Evolutionary conservation across 1,284 basidiomycete genomes (phyloP).

Genomic region (Moesziomyces parantarcticus): DNA sequence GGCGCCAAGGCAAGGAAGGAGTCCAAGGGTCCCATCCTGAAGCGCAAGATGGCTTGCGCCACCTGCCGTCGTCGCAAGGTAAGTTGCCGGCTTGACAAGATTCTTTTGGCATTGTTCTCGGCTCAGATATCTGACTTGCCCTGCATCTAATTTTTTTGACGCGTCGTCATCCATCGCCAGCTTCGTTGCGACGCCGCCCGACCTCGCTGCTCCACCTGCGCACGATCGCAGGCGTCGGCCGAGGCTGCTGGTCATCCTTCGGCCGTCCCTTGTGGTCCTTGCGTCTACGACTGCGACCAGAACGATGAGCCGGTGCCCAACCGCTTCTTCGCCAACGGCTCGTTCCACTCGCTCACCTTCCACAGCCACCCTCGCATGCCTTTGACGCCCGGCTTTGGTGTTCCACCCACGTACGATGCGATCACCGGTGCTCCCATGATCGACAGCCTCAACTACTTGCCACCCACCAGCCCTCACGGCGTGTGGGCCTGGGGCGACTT

Average conservation of each 20-base stretch:
- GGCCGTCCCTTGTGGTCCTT: slow-evolving; percentile 44
- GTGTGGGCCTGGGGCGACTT: slow-evolving; percentile 49
- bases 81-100: slow-evolving; percentile 3
- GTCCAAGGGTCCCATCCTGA: slow-evolving; percentile 51
- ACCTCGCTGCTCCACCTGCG: slow-evolving; percentile 51
- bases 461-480: slow-evolving; percentile 46
- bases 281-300: slow-evolving; percentile 47
- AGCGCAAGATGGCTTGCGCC: slow-evolving; percentile 53
- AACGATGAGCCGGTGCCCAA: slow-evolving; percentile 40
- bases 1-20: slow-evolving; percentile 44
- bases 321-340: slow-evolving; percentile 49
- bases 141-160: not conserved
- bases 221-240: slow-evolving; percentile 49
- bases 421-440: slow-evolving; percentile 31
- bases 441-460: slow-evolving; percentile 45
- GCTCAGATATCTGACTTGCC: slow-evolving; percentile 7
- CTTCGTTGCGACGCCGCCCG: slow-evolving; percentile 53
- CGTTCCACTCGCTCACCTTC: slow-evolving; percentile 53
- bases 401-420: slow-evolving; percentile 31
- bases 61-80: slow-evolving; percentile 52
- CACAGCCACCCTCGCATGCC: slow-evolving; percentile 50
- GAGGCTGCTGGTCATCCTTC: slow-evolving; percentile 53
- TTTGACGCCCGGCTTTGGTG: slow-evolving; percentile 34
- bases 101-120: not conserved
- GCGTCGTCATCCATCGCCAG: slow-evolving; percentile 33